Base-by-base conservation (phyloP, 225 moss, liverwort and hornwort genomes). In the Marchantia polymorpha region DNA sequence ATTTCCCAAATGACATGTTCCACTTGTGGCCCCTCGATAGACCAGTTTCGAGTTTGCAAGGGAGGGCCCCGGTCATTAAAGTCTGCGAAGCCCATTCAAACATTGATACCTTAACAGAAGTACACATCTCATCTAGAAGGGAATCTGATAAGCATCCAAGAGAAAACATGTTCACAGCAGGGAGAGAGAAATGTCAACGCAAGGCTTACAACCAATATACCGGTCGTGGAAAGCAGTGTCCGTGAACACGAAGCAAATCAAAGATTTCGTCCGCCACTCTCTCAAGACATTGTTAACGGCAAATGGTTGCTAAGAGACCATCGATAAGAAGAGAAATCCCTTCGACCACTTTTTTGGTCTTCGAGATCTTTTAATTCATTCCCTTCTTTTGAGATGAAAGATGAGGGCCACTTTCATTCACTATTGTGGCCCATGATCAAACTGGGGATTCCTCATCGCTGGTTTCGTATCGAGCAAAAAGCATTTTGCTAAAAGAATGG, bases 11-110 rank as follows among this genome's bases (percentile, higher is more conserved):
- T 15, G 77, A 64, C 77, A 77, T 51, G 50, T 77, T 77, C 77
- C 77, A 77, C 77, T 77, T 77, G 49, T 49, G 23, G 23, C 50
- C 66, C 77, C 64, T 64, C 49, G 77, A 77, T 66, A 52, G 51
- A 77, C 77, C 77, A 77, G 77, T 77, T 77, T 77, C 63, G 64
- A 50, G 25, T 64, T 52, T 77, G 77, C 64, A 49, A 64, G 77
- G 64, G 47, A 64, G 31, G 64, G 64, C 51, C 77, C 77, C 77
- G 77, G 77, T 65, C 77, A 65, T 49, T 64, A 65, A 77, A 16
- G 64, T 77, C 77, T 77, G 77, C 77, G 77, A 77, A 77, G 47
- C 77, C 77, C 77, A 77, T 77, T 77, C 50, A 77, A 77, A 64
- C 65, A 65, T 77, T 77, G 50, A 66, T 77, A 77, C 77, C n/a